These are phyloP conservation scores for Arabidopsis suecica DNA, from an alignment of 345 rosid genomes.

Conservation along the genomic window DNA sequence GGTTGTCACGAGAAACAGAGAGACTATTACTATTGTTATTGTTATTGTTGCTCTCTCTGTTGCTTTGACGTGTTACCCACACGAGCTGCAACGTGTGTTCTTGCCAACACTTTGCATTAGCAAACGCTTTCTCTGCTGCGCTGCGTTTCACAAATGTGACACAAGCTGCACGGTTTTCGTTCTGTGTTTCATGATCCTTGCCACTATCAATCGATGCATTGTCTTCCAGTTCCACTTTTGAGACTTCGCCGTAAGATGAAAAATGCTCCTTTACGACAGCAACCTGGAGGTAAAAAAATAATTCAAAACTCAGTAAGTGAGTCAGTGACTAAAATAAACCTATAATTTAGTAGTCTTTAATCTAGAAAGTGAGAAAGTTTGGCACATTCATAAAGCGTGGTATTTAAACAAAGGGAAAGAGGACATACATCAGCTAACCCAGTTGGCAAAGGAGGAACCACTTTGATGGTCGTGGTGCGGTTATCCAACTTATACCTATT, in stretches of 20 bases:
- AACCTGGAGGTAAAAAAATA: conserved; percentile 52
- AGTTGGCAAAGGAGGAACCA: conserved; percentile 76
- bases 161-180: conserved; percentile 54
- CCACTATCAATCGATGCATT: conserved; percentile 45
- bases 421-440: conserved; percentile 74
- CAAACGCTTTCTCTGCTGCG: conserved; percentile 85
- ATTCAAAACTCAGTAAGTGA: conserved; percentile 25
- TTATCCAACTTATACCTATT: conserved; percentile 87
- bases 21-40: conserved; percentile 11
- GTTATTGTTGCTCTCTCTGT: conserved; percentile 32
- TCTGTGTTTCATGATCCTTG: conserved; percentile 47
- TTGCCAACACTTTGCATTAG: conserved; percentile 80
- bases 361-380: not conserved
- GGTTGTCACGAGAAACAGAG: conserved; percentile 45
- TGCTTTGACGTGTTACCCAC: conserved; percentile 61
- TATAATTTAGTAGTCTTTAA: not conserved
- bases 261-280: conserved; percentile 74
- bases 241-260: conserved; percentile 72
- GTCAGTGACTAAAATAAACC: not conserved
- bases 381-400: conserved; percentile 18
- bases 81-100: conserved; percentile 68
- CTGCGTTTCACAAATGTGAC: conserved; percentile 63
- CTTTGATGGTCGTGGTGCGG: conserved; percentile 75
- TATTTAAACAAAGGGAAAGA: conserved; percentile 32
- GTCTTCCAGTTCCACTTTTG: conserved; percentile 72